Evolutionary conservation across 805 yeast genomes (phyloP).

Genomic region (Kockiozyma suomiensis): DNA sequence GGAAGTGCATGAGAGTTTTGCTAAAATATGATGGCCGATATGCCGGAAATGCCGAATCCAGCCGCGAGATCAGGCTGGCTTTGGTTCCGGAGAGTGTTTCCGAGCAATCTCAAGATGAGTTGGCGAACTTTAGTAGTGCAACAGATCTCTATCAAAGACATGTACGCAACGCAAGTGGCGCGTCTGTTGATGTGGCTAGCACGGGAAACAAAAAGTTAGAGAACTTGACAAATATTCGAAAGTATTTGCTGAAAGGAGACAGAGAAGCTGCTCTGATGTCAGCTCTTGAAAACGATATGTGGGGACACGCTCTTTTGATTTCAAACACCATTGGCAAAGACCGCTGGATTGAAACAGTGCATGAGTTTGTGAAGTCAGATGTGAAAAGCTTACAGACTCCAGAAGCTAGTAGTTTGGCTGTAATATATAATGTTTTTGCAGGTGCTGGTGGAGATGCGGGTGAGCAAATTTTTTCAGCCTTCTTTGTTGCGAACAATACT

Average conservation of each 20-base stretch:
- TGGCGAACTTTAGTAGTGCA: conserved; percentile 35
- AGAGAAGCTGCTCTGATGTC: conserved; percentile 64
- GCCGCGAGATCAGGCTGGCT: conserved; percentile 27
- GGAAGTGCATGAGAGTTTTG: conserved; percentile 43
- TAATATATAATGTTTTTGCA: conserved; percentile 62
- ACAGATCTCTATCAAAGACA: conserved; percentile 36
- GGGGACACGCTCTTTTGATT: conserved; percentile 74
- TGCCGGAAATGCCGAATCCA: conserved; percentile 11
- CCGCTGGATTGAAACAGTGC: conserved; percentile 59
- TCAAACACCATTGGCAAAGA: conserved; percentile 68
- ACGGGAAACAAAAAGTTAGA: conserved; percentile 13
- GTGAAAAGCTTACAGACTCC: conserved; percentile 45
- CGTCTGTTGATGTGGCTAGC: neutral
- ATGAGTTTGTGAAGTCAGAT: conserved; percentile 57
- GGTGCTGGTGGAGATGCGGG: conserved; percentile 63
- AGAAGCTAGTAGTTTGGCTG: conserved; percentile 51
- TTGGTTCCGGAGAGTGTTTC: conserved; percentile 34
- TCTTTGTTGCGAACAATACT: neutral
- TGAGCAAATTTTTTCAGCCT: conserved; percentile 45
- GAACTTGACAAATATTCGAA: conserved; percentile 41
- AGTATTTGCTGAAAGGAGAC: conserved; percentile 61
- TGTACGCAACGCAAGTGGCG: conserved; percentile 15
- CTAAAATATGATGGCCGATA: conserved; percentile 35
- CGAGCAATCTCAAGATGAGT: conserved; percentile 20
- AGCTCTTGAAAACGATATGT: conserved; percentile 66